A percentile compares a stretch with the other conserved stretches of the same genome.
Evolutionary conservation across 177 flowering plant genomes (phyloP).

Genomic region (Vitis hybrid): DNA sequence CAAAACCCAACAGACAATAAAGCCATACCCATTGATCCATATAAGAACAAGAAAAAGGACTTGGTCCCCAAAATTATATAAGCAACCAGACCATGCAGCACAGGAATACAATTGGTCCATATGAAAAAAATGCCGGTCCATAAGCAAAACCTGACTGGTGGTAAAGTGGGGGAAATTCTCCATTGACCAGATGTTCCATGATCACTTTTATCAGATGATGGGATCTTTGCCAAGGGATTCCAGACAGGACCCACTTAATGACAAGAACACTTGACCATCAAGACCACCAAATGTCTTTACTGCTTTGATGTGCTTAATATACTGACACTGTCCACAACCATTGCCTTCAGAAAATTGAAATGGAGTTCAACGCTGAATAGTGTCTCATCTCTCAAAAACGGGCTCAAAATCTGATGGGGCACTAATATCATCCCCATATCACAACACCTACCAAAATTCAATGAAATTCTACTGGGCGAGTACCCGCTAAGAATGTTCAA

Average conservation of each 20-base stretch:
- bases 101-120: no score
- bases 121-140: neutral
- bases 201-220: constrained; percentile 1
- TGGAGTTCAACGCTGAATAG: neutral
- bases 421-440: constrained; percentile 3
- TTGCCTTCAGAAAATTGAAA: neutral
- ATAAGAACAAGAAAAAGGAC: no score
- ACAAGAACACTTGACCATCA: neutral
- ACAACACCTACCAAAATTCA: neutral
- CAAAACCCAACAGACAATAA: no score
- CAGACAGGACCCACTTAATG: neutral
- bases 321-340: neutral
- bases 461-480: neutral
- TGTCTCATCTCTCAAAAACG: neutral
- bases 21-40: no score
- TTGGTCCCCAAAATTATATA: no score
- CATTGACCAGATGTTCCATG: neutral
- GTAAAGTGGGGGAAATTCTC: neutral
- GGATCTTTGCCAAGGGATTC: neutral
- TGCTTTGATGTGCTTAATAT: neutral
- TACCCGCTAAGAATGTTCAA: neutral
- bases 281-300: neutral
- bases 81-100: no score
- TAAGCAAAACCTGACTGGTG: no score
- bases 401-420: neutral